These are phyloP conservation scores for Trichoderma afroharzianum DNA, from an alignment of 2,329 filamentous ascomycete species.

Conservation along the genomic window DNA sequence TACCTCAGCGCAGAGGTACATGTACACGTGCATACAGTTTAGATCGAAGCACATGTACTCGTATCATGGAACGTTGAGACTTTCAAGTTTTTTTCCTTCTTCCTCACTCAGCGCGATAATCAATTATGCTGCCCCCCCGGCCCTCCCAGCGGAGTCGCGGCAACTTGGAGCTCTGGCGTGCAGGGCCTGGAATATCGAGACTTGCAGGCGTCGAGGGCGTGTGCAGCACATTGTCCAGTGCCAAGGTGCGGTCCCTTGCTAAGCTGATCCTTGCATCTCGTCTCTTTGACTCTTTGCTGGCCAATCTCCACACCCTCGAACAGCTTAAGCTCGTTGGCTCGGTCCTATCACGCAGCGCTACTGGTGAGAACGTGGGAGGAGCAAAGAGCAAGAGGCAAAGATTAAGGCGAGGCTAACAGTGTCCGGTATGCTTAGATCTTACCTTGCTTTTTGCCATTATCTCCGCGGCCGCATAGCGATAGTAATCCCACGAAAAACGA, in stretches of 20 bases:
- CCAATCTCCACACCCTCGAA: not conserved
- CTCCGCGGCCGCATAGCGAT: not conserved
- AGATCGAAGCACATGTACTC: not conserved
- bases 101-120: not conserved
- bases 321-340: not conserved
- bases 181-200: constrained; percentile 1
- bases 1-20: not conserved
- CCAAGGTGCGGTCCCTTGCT: constrained; percentile 3
- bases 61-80: not conserved
- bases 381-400: not conserved
- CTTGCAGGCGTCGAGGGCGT: constrained; percentile 1
- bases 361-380: not conserved
- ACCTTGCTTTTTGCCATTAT: not conserved
- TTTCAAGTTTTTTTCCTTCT: not conserved
- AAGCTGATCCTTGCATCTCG: not conserved
- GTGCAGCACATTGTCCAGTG: not conserved
- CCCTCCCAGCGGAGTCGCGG: not conserved
- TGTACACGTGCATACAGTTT: not conserved
- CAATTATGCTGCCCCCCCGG: not conserved
- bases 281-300: not conserved
- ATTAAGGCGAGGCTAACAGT: not conserved
- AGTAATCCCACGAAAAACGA: not conserved
- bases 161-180: not conserved
- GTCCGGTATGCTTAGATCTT: constrained; percentile 11
- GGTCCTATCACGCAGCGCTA: not conserved